phyloP scores from a whole-genome alignment of 768 basidiomycete genomes.

The Candolleomyces eurysporus region DNA sequence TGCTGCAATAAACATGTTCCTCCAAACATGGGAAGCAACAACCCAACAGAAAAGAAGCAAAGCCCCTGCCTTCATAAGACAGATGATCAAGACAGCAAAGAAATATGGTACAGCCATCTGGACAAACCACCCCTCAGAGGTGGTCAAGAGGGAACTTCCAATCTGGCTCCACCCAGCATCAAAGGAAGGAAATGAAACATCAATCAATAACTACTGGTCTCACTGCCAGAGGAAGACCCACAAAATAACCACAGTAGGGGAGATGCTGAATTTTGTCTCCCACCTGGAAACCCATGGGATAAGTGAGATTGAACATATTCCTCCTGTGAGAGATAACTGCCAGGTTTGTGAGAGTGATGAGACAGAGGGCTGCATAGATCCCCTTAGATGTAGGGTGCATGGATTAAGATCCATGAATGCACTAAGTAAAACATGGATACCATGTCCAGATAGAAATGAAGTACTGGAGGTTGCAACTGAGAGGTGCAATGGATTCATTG shows the following conservation, averaged over 20 bases:
- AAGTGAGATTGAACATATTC: too few species aligned
- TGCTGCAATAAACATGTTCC: not conserved
- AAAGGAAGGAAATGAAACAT: not conserved
- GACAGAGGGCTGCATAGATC: too few species aligned
- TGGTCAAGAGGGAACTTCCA: not conserved
- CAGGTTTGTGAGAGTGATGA: too few species aligned
- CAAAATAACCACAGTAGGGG: not conserved
- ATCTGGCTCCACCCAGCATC: not conserved
- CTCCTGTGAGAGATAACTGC: too few species aligned
- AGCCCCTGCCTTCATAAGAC: not conserved
- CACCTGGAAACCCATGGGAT: too few species aligned
- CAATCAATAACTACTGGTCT: not conserved
- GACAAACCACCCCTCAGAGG: not conserved
- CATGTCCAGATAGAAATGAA: too few species aligned
- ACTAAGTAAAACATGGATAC: too few species aligned
- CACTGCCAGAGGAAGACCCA: not conserved
- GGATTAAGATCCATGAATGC: too few species aligned
- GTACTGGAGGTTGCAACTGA: too few species aligned
- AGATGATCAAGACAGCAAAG: not conserved
- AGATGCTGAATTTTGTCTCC: too few species aligned
- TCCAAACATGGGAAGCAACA: not conserved
- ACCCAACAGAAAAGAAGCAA: not conserved
- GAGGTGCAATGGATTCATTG: too few species aligned
- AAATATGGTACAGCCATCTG: not conserved
- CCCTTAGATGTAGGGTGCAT: too few species aligned